Base-by-base conservation (phyloP, 371 early-diverging fungal genomes). In the Conidiobolus incongruus region DNA sequence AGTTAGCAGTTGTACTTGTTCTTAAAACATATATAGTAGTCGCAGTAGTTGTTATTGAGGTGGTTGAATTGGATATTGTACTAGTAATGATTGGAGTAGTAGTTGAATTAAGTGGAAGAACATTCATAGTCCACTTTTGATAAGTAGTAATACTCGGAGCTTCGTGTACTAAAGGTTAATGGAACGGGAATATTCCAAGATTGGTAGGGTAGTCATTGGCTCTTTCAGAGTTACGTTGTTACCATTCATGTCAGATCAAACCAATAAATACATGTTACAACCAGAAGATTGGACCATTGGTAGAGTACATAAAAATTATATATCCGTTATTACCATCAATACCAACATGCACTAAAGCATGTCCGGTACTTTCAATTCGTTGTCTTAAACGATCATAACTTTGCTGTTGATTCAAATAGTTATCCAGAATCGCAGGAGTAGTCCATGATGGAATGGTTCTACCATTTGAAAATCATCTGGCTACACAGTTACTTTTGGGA, bases 231-330 rank as follows among this genome's bases (percentile, higher is more conserved):
- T 42, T 35, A 8, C 44, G 35, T 0, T 44, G 24, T 35, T 46
- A 39, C 47, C 47, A 46, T 10, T 31, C 32, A 4, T 38, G 39
- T 20, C 39, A 46, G 40, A 38, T 37, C n/a, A 30, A 24, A 39
- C 39, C 47, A 21, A 46, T 21, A 12, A 46, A 17, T 13, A 15
- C 35, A 26, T 45, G 45, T 21, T 45, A 37, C 15, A 45, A 8
- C 45, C 45, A 45, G 37, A 45, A 45, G 21, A 45, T 35, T 15
- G 36, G 45, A 21, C 36, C 45, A 26, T 36, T 36, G 7, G 45
- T 35, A n/a, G 37, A 21, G 33, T 33, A 31, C 47, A 46, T 46
- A 11, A 13, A 13, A 13, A 16, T 21, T n/a, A 46, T 32, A 17
- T 47, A 39, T 12, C 47, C 47, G 15, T 22, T 24, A 16, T 30